These are phyloP conservation scores for Hypoxylon sp. DNA, from an alignment of 2,329 filamentous ascomycete genomes.

Conservation along the genomic window DNA sequence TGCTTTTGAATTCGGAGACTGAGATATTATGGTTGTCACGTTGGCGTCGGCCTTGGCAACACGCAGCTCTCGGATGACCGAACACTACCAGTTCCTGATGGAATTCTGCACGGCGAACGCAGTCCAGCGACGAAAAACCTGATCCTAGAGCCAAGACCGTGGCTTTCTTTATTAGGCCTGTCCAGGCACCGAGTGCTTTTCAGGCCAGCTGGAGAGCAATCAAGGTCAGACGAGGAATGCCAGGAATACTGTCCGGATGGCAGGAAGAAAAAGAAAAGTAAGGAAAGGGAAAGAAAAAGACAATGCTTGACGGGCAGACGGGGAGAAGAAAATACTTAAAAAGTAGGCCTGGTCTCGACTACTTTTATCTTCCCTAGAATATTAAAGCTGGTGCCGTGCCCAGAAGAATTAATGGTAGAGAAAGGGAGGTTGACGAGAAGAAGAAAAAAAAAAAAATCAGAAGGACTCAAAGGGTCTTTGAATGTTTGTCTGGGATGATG, in stretches of 20 bases:
- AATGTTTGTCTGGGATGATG: constrained; percentile 5
- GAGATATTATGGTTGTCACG: neutral
- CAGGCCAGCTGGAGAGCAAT: constrained; percentile 34
- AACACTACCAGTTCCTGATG: too few relatives aligned
- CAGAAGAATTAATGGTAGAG: constrained; percentile 12
- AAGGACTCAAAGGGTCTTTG: constrained; percentile 16
- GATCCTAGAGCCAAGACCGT: too few relatives aligned
- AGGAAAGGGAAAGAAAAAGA: neutral
- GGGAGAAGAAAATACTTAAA: neutral
- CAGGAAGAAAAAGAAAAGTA: neutral
- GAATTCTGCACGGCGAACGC: too few relatives aligned
- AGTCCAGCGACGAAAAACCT: too few relatives aligned
- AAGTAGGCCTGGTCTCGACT: constrained; percentile 1
- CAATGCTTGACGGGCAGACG: neutral
- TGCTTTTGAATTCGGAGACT: neutral
- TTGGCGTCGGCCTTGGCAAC: neutral
- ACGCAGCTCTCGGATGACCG: too few relatives aligned
- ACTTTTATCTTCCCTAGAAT: constrained; percentile 13
- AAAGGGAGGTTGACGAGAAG: constrained; percentile 16
- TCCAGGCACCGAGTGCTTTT: constrained; percentile 26
- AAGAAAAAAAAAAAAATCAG: constrained; percentile 1
- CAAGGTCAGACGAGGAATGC: constrained; percentile 7
- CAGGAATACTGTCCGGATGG: neutral
- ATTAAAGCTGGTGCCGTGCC: constrained; percentile 11
- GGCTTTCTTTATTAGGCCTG: constrained; percentile 11